Base-by-base conservation (phyloP, 768 basidiomycete genomes). In the Trametes meyenii region DNA sequence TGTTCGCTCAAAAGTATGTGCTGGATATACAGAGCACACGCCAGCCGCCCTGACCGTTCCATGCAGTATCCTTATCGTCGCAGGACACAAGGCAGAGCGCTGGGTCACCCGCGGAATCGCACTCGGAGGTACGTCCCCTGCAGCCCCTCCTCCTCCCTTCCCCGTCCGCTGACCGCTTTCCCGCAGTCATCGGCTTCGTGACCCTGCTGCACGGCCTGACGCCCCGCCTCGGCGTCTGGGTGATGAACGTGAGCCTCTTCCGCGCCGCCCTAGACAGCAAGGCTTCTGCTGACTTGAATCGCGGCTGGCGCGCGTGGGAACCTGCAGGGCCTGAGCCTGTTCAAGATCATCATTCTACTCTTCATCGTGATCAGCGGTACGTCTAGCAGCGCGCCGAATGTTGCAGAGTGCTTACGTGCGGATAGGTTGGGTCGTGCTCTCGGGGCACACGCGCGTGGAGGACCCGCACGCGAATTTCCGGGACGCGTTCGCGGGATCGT, bases 31-130 rank as follows among this genome's bases (percentile, higher is more conserved):
- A 23, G 1, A 10, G 21, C 13, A 10, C 5, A 23, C 10, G 21
- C 21, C 11, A 23, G 2, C 5, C 23, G 4, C 6, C 7, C 39
- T 52, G 51, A 52, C 50, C 5, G 21, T 5, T 14, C 5, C 11
- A 11, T n/a, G 16, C 45, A 85, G 84, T 51, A 84, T 86, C 40
- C 75, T 85, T 8, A 59, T 65, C 26, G 69, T 83, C 17, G 71
- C 71, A 13, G 69, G 67, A 5, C 64, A 68, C 14, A 55, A 59
- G 10, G 70, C 70, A 0, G 63, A 72, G 21, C 70, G 73, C 1
- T 87, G 85, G 85, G 74, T 74, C 2, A 80, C 80, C 17, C 81
- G 85, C 54, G 84, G 84, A 0, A 85, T 88, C 55, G 85, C 83
- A 3, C 71, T 87, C 1, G 85, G 77, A 70, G 82, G 85, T 81